A percentile compares a stretch with the other conserved stretches of the same genome.
Evolutionary conservation across 768 basidiomycete genomes (phyloP).

Genomic region (Boletales sp.): DNA sequence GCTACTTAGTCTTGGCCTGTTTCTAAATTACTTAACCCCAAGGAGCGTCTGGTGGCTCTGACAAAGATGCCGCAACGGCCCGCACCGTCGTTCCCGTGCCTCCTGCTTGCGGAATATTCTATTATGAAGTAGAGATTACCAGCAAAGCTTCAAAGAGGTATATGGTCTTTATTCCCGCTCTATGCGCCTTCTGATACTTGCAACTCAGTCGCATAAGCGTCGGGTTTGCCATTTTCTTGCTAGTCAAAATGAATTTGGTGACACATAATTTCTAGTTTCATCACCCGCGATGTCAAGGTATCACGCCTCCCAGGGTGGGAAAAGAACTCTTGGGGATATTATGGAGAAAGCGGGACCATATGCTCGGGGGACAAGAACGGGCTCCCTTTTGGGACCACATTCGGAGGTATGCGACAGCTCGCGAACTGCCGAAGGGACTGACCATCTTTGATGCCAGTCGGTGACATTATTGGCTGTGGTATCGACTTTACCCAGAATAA

Average conservation of each 20-base stretch:
- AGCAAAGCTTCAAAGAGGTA: slow-evolving; percentile 80
- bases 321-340: slow-evolving; percentile 84
- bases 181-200: slow-evolving; percentile 13
- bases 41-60: slow-evolving; percentile 56
- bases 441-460: slow-evolving; percentile 44
- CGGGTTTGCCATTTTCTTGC: slow-evolving; percentile 49
- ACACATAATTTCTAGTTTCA: slow-evolving; percentile 48
- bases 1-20: background rate
- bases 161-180: slow-evolving; percentile 16
- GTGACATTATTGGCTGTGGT: slow-evolving; percentile 89
- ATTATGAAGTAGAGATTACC: slow-evolving; percentile 86
- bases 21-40: slow-evolving; percentile 7
- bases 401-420: slow-evolving; percentile 53
- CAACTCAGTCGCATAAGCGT: slow-evolving; percentile 68
- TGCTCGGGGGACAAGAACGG: slow-evolving; percentile 75
- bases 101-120: slow-evolving; percentile 85
- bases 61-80: slow-evolving; percentile 82
- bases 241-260: slow-evolving; percentile 2
- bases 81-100: slow-evolving; percentile 78
- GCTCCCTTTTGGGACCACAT: slow-evolving; percentile 70
- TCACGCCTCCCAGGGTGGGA: slow-evolving; percentile 86
- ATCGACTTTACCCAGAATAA: slow-evolving; percentile 80
- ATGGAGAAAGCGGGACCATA: slow-evolving; percentile 82
- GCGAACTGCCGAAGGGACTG: background rate
- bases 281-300: slow-evolving; percentile 59